Evolutionary conservation across 2,329 filamentous ascomycete species (phyloP), one percentile per base, ranked within the genome.

Genomic region (Chaetoscypha palmicola): DNA sequence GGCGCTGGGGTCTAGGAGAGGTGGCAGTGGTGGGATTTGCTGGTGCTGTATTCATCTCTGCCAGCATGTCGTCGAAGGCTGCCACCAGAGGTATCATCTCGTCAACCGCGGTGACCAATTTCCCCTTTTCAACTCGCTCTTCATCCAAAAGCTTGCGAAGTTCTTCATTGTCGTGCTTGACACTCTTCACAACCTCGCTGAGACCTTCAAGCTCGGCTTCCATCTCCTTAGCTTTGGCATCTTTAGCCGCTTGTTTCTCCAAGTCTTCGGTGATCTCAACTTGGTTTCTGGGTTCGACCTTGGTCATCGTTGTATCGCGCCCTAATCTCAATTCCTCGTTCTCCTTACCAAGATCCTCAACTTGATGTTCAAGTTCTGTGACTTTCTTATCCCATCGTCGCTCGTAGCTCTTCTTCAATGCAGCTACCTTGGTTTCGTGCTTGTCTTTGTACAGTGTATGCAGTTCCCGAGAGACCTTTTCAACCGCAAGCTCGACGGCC

Each of bases 381-480:
- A 91, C 78, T 59, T 84, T 86, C 72, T 94, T 94, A 66, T 94
- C 88, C 77, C 88, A 92, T 43, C 91, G 81, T 36, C 77, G 77
- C 64, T 96, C 88, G 67, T 97, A 84, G 50, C 77, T 82, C 66
- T 83, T 82, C 68, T 83, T 97, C 52, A 98, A 73, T 3, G 90
- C 91, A 1, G 86, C 78, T 34, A 97, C 91, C 70, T 98, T 98
- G 50, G 83, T 87, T 69, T 97, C 91, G 63, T 98, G 92, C 68
- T 98, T 98, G 61, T 84, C 81, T 69, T 96, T 97, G 75, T 98
- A 98, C 9, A 95, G 74, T 0, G 83, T 76, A 62, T 98, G 92
- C 31, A 98, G 74, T 61, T 98, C 92, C 22, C 88, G 78, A n/a
- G 91, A 90, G 31, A 97, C 89, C 53, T 90, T 88, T 65, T 95